Base-by-base conservation (phyloP, 495 filamentous ascomycete genomes). In the Cercophora scortea region DNA sequence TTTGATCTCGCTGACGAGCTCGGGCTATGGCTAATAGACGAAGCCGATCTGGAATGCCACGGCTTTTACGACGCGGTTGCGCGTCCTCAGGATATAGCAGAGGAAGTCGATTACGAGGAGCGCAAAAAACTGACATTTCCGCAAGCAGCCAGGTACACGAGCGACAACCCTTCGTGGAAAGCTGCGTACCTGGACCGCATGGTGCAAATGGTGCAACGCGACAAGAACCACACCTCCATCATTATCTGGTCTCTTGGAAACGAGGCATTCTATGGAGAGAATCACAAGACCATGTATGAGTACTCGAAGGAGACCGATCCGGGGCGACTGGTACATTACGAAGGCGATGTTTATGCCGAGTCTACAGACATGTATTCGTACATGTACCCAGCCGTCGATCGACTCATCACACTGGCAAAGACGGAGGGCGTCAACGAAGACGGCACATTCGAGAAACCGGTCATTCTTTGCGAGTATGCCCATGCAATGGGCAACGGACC, bases 401-500 rank as follows among this genome's bases (percentile, higher is more conserved):
- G 68, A 10, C 66, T 86, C 39, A 65, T 75, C 12, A 60, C 73
- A 5, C 69, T 78, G 19, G 75, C 73, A 15, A 52, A 66, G 8
- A 64, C 62, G 1, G 35, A 64, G 56, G 49, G 70, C 8, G 65
- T 65, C 35, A 56, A 54, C 6, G 12, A 33, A 0, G 68, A 71
- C 16, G 73, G 74, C 8, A 62, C 62, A 33, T 79, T 73, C 33
- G 61, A 68, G 32, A 76, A 76, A 52, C 83, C 83, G 0, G 64
- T 87, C 3, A 67, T 89, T 12, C 66, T 88, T 7, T 87, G 83
- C 56, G 84, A 88, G 59, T 89, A 82, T 52, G 78, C 71, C 1
- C 83, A 87, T 55, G 80, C 85, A 0, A 87, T 88, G 84, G 85
- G 85, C 3, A 89, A 87, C 52, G 85, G 83, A 0, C 85, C 85